phyloP scores from a whole-genome alignment of 2,329 filamentous ascomycete genomes.

The Stylonectria norvegica region DNA sequence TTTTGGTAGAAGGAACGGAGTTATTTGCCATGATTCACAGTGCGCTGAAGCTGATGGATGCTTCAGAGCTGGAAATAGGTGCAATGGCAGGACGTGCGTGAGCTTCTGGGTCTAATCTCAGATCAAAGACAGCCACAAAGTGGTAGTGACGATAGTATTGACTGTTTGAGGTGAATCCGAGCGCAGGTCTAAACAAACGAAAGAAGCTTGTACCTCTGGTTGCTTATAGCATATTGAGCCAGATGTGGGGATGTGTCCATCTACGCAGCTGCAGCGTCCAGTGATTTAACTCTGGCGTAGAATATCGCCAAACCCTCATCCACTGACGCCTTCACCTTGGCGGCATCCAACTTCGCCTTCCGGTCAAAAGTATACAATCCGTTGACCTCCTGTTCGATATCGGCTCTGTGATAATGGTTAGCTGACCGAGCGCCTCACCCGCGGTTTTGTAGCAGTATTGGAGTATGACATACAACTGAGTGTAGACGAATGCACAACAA shows the following conservation, averaged over 20 bases:
- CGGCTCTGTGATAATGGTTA: slow-evolving; percentile 35
- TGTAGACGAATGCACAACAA: slow-evolving; percentile 63
- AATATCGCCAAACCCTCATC: slow-evolving; percentile 50
- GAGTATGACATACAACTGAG: slow-evolving; percentile 56
- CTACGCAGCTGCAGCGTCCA: slow-evolving; percentile 1
- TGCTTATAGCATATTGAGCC: too few relatives aligned
- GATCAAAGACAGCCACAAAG: too few relatives aligned
- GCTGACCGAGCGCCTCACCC: neutral
- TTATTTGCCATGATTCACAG: too few relatives aligned
- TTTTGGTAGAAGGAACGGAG: too few relatives aligned
- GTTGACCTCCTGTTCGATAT: slow-evolving; percentile 68
- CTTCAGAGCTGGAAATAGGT: too few relatives aligned
- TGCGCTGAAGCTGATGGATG: too few relatives aligned
- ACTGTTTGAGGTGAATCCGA: too few relatives aligned
- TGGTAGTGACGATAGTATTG: too few relatives aligned
- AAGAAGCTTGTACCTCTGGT: too few relatives aligned
- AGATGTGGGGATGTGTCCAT: neutral
- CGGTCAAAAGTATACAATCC: slow-evolving; percentile 63
- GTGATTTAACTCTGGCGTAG: slow-evolving; percentile 29
- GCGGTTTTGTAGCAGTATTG: neutral
- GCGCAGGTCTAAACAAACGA: too few relatives aligned
- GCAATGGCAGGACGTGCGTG: too few relatives aligned
- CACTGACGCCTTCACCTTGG: slow-evolving; percentile 55
- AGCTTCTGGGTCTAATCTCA: too few relatives aligned
- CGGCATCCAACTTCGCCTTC: slow-evolving; percentile 56